Evolutionary conservation across 2,329 filamentous ascomycete genomes (phyloP), one percentile per base, ranked within the genome.

Genomic region (Diaporthe citri): DNA sequence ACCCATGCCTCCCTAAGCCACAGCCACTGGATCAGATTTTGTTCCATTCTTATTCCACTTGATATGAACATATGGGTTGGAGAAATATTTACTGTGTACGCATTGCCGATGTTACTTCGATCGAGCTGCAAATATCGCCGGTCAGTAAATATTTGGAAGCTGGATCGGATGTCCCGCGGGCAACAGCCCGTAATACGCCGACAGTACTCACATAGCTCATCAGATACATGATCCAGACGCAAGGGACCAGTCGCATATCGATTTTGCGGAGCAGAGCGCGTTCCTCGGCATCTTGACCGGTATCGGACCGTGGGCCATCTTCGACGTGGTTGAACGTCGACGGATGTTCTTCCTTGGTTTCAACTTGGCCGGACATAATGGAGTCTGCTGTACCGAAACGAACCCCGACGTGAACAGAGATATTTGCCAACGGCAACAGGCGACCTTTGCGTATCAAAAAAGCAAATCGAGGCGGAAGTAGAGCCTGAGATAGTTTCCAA

Each of bases 191-290:
- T 22, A 7, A 31, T 13, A 83, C 83, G 72, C 87, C 86, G 82
- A 84, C n/a, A n/a, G 84, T 81, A 64, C 86, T 85, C 20, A 86
- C 79, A 72, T 85, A 86, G 9, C 84, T 84, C 79, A 86, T 81
- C 73, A 83, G 80, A 74, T 85, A 86, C 66, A 86, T 81, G 64
- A 86, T 60, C 70, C 84, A 85, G 22, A 86, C 80, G 34, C 83
- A 81, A 1, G 85, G 85, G 57, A 83, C 84, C 72, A 87, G 80
- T 73, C 81, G 80, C 7, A 84, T 76, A 74, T 87, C 85, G 41
- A 86, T 82, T 79, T 86, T 87, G 4, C 70, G 60, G 8, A 73
- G 28, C 34, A 73, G 22, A 12, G 74, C 74, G 13, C 62, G 51
- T 57, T 73, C 74, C 39, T 73, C 71, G 46, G 64, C 46, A 52